A percentile compares a stretch with the other conserved stretches of the same genome.
These are phyloP conservation scores for Beta macrorhiza DNA, from an alignment of 179 eudicot species.

Conservation along the genomic window DNA sequence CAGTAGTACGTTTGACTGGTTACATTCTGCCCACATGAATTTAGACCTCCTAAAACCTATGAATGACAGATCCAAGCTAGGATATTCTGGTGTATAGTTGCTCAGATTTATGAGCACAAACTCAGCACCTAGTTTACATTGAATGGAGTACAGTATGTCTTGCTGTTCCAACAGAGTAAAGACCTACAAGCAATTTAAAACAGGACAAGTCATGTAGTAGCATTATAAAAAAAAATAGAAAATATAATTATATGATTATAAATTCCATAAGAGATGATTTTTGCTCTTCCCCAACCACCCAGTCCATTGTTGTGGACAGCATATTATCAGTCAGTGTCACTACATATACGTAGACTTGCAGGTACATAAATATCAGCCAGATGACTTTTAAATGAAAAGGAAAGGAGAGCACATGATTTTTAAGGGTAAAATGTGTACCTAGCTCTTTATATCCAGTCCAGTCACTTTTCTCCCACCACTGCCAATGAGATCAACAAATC, in stretches of 20 bases:
- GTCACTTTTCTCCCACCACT: conserved; percentile 99
- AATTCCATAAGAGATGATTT: neutral
- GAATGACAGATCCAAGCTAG: neutral
- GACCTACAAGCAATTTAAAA: neutral
- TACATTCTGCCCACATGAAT: too few species aligned
- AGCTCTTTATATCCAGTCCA: conserved; percentile 99
- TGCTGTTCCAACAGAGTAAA: neutral
- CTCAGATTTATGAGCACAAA: neutral
- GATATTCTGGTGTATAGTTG: neutral
- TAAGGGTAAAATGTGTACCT: conserved; percentile 50
- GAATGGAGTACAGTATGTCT: neutral
- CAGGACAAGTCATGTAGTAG: neutral
- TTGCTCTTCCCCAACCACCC: neutral
- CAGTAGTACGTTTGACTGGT: neutral
- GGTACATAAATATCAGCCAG: neutral
- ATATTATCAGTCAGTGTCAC: neutral
- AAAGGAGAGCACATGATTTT: neutral
- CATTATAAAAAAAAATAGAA: neutral
- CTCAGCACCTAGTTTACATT: neutral
- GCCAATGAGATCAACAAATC: conserved; percentile 83
- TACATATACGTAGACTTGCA: conserved; percentile 6
- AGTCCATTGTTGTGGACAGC: neutral
- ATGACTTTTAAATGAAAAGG: neutral
- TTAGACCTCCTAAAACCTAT: too few species aligned
- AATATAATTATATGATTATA: neutral